Base-by-base conservation (phyloP, 805 yeast species). In the Ogataea philodendri region DNA sequence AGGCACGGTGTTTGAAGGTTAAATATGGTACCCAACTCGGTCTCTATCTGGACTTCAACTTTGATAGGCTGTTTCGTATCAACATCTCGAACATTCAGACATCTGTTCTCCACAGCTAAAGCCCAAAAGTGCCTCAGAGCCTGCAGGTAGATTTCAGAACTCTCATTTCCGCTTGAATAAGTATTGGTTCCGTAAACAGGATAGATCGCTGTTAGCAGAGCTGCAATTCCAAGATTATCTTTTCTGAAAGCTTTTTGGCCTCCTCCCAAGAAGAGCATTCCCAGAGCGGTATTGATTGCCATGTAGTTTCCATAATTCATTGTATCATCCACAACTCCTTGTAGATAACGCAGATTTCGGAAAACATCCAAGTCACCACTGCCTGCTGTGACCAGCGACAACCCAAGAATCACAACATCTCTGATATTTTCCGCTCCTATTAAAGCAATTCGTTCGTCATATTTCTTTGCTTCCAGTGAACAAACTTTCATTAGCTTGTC, bases 61-160 rank as follows among this genome's bases (percentile, higher is more conserved):
- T 72, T 69, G 10, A 76, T 66, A 0, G 87, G 80, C 24, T 64
- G 68, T 4, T 68, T 73, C 0, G 81, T 71, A 14, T 72, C 74
- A 7, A 82, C 78, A 54, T 88, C 87, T 38, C 93, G 69, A 1
- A 82, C 70, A 4, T 84, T 72, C n/a, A 93, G 62, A 55, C 96
- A 87, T 39, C 96, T 65, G 3, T 82, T 82, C 46, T 81, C 88
- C 4, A 83, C 81, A 0, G 94, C 75, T 42, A 93, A 61, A 1
- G 88, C 82, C 97, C 97, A 93, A 45, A 93, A 81, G 57, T 88
- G 94, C 26, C 95, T 69, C 22, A 88, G 62, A 2, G 94, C 96
- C 56, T 87, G 95, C 35, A 90, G 57, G 53, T 84, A 87, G 14
- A 82, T 76, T 33, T 74, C 77, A 27, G 68, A 65, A n/a, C 62